phyloP scores from a whole-genome alignment of 1,284 basidiomycete species.

The Malassezia sympodialis region DNA sequence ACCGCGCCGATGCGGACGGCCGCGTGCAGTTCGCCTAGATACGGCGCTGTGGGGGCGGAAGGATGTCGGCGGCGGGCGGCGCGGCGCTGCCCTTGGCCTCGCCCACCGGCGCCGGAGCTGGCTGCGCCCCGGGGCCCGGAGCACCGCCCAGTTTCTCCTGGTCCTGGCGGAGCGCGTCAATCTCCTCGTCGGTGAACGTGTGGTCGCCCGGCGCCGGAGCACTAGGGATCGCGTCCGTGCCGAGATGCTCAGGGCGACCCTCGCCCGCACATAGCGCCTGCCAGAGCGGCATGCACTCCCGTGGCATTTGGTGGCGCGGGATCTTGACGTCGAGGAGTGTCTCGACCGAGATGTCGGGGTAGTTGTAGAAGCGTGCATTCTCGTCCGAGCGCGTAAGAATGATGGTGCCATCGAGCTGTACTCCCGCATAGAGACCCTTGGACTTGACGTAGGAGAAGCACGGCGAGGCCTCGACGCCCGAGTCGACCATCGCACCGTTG shows the following conservation, averaged over 20 bases:
- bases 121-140: constrained; percentile 8
- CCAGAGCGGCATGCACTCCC: constrained; percentile 30
- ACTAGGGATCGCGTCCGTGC: constrained; percentile 30
- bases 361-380: constrained; percentile 35
- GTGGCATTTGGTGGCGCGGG: constrained; percentile 16
- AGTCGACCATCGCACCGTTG: constrained; percentile 44
- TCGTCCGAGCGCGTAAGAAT: constrained; percentile 36
- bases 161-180: constrained; percentile 35
- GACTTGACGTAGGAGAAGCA: constrained; percentile 48
- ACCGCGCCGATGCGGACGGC: constrained; percentile 21
- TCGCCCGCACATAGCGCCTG: constrained; percentile 41
- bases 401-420: constrained; percentile 46
- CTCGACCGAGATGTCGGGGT: constrained; percentile 22
- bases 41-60: constrained; percentile 32
- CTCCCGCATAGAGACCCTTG: constrained; percentile 45
- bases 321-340: constrained; percentile 31
- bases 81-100: too few relatives aligned
- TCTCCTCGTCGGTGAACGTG: constrained; percentile 26
- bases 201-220: constrained; percentile 35
- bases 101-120: constrained; percentile 27
- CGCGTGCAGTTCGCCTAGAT: constrained; percentile 6
- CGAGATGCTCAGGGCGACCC: constrained; percentile 30
- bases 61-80: constrained; percentile 52
- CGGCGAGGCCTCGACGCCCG: constrained; percentile 30
- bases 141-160: constrained; percentile 16